Evolutionary conservation across 2,329 filamentous ascomycete species (phyloP).

Genomic region (Blastomyces silverae): DNA sequence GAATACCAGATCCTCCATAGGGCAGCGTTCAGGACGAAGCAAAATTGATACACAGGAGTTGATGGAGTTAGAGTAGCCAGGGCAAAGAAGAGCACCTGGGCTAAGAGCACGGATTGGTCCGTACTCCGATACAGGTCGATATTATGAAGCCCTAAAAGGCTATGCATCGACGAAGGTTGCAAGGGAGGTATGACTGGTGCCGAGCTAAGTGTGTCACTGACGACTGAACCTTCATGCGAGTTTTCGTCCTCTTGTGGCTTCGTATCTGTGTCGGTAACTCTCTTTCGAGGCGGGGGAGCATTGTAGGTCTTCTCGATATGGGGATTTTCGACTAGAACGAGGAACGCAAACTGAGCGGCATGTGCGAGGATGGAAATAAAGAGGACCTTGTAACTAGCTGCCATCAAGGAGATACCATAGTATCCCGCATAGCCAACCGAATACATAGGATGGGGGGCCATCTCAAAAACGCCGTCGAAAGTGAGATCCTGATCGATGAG

Average conservation of each 20-base stretch:
- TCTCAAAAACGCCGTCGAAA: conserved; percentile 97
- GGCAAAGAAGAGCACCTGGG: conserved; percentile 67
- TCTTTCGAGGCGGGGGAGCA: conserved; percentile 65
- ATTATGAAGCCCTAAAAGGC: conserved; percentile 74
- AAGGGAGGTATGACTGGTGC: conserved; percentile 40
- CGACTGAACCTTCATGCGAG: conserved; percentile 30
- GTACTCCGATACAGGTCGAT: conserved; percentile 82
- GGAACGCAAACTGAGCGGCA: conserved; percentile 86
- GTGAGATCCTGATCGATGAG: conserved; percentile 96
- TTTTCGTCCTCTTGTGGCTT: conserved; percentile 28
- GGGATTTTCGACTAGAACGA: conserved; percentile 86
- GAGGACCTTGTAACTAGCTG: conserved; percentile 92
- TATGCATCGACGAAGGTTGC: conserved; percentile 65
- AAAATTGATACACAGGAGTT: conserved; percentile 63
- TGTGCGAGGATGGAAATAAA: conserved; percentile 96
- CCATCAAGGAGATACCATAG: conserved; percentile 97
- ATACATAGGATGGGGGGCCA: conserved; percentile 98
- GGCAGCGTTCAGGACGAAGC: conserved; percentile 76
- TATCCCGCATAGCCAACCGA: conserved; percentile 96
- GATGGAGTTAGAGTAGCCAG: conserved; percentile 70
- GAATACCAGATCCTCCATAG: conserved; percentile 89
- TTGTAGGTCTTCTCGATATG: conserved; percentile 99
- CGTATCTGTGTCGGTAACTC: conserved; percentile 29
- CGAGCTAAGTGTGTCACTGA: conserved; percentile 35
- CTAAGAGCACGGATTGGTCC: conserved; percentile 70